Evolutionary conservation across 2,329 filamentous ascomycete species (phyloP), one percentile per base, ranked within the genome.

Genomic region (Neofusicoccum umdonicola): DNA sequence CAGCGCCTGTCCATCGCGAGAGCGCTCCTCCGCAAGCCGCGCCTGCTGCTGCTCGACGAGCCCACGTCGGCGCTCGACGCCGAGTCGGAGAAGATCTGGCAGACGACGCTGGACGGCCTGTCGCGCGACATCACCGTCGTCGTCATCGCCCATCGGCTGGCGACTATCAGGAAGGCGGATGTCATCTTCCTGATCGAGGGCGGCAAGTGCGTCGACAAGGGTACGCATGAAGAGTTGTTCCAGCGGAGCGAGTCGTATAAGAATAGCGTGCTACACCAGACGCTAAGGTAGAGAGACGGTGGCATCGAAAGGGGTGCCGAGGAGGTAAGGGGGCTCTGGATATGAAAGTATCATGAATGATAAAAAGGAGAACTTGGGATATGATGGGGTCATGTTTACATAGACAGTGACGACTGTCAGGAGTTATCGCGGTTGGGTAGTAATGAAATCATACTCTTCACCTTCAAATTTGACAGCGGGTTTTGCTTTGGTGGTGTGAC

Each of bases 261-360:
- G 34, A 77, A 77, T 11, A 84, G 82, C 71, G 82, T 80, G 19
- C 73, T 83, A 56, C 80, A 82, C 67, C 82, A 84, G 68, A 81
- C 80, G 68, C 61, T 82, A 58, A 77, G 19, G 44, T 61, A 60
- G 44, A 42, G 12, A 31, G 12, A 27, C 1, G 13, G 13, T 31
- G 19, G n/a, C 6, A 31, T 22, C 22, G 22, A 31, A 22, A 8
- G 1, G 34, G 13, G n/a, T 7, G n/a, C 8, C 9, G 15, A 35
- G 13, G 15, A 4, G 8, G 8, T 5, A 27, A 35, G 19, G 4
- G 19, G 22, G 22, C 22, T 22, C 3, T 22, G 17, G 19, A 27
- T 27, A 4, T 27, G 45, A 15, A 11, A 12, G 3, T 7, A 31
- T 31, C 27, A 17, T 9, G 17, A 11, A 27, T 11, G 8, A n/a